Evolutionary conservation across 345 rosid species (phyloP), one percentile per base, ranked within the genome.

Genomic region (Murraya koenigii): DNA sequence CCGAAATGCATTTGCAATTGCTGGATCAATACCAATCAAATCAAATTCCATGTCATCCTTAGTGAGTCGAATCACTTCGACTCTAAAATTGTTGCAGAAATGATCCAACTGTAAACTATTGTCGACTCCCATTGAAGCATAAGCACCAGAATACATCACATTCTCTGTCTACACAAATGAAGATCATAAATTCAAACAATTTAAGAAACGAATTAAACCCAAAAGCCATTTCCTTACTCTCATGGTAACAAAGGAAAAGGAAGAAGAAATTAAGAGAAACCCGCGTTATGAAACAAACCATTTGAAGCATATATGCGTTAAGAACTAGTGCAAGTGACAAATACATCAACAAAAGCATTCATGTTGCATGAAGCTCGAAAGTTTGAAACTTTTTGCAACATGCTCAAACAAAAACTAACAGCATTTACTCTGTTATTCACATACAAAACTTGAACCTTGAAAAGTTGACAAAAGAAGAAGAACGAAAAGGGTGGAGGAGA

Each of bases 1-100:
- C 76, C 99, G 86, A 69, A 96, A 92, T 14, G 98, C 92, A 82
- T 96, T 96, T 58, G 98, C 99, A 66, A 96, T 78, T 11, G 97
- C 81, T 60, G 97, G 87, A 88, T 89, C 86, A 60, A 94, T 88
- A 80, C 99, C 98, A 4, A 91, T 84, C 93, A 96, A 85, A 79
- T 95, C 99, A 72, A 96, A 92, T 81, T 87, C 97, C 84, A 96
- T 85, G 36, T 89, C 97, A 7, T 91, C 89, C 74, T 85, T 70
- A 8, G 87, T 78, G 8, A 85, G 81, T 38, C 80, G 76, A 70
- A 78, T 84, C 62, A 92, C 90, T 64, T 92, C 85, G 5, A 90
- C 89, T 88, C 75, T 87, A 78, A 94, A 94, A 78, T 88, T 85
- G 33, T 87, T 33, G 70, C 82, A 49, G 80, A 92, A 94, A 56